Percentiles rank a stretch among this genome's conserved stretches.
These are phyloP conservation scores for Tulasnella sp. DNA, from an alignment of 768 basidiomycete species.

Conservation along the genomic window DNA sequence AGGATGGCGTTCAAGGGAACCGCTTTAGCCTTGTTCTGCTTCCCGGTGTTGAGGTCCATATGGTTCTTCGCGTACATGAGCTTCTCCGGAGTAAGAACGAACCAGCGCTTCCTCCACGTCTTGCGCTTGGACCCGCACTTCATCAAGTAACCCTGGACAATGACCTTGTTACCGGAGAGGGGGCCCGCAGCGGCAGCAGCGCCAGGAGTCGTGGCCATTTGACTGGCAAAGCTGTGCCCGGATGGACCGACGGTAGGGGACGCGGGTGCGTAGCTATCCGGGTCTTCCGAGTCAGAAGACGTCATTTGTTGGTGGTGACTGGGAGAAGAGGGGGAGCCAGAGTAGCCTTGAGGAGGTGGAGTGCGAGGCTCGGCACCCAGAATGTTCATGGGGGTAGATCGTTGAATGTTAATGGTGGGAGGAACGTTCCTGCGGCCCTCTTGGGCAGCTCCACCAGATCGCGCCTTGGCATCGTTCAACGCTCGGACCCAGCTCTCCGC, in stretches of 20 bases:
- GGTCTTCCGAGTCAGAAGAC: constrained; percentile 34
- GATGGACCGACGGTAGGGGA: constrained; percentile 18
- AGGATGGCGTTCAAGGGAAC: constrained; percentile 80
- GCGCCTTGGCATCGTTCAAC: constrained; percentile 67
- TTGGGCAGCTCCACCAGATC: constrained; percentile 28
- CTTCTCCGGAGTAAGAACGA: constrained; percentile 81
- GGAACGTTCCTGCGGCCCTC: not conserved
- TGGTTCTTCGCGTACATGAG: constrained; percentile 86
- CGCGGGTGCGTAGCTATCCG: constrained; percentile 36
- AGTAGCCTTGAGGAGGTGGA: constrained; percentile 11
- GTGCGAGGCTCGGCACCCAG: not conserved
- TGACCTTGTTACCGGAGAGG: constrained; percentile 49
- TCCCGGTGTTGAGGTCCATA: constrained; percentile 61
- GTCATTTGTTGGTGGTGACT: constrained; percentile 22
- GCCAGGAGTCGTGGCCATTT: not conserved
- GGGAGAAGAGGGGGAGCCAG: constrained; percentile 16
- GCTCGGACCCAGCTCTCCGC: constrained; percentile 76
- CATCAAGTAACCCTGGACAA: constrained; percentile 88
- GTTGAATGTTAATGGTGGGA: constrained; percentile 1
- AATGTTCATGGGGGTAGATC: constrained; percentile 8
- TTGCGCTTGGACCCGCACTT: constrained; percentile 90
- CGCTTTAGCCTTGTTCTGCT: constrained; percentile 56
- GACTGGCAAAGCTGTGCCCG: not conserved
- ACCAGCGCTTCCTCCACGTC: constrained; percentile 97
- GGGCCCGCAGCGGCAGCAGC: not conserved